Evolutionary conservation across 2,329 filamentous ascomycete genomes (phyloP).

Genomic region (Colletotrichum horii): DNA sequence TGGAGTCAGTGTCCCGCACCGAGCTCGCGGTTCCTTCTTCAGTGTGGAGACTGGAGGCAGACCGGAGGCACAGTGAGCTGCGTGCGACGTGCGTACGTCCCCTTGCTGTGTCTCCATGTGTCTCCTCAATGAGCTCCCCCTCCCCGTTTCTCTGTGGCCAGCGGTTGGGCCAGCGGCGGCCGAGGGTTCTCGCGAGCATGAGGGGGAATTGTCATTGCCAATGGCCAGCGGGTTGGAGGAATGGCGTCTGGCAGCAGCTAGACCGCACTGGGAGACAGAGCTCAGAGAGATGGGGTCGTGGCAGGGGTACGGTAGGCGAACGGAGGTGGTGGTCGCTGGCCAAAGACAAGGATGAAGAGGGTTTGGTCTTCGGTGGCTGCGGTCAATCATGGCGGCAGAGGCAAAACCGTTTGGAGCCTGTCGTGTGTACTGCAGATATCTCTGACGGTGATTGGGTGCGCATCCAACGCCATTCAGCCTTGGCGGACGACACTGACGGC

Average conservation of each 20-base stretch:
- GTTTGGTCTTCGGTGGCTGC: background rate
- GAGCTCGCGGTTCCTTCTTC: background rate
- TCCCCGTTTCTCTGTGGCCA: background rate
- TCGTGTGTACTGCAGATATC: background rate
- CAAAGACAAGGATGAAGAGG: background rate
- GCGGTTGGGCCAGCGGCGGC: background rate
- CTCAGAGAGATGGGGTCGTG: background rate
- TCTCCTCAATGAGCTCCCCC: background rate
- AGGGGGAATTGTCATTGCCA: background rate
- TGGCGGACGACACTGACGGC: slow-evolving; percentile 5
- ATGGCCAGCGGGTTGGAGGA: background rate
- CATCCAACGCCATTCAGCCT: slow-evolving; percentile 9
- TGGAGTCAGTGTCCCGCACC: slow-evolving; percentile 3
- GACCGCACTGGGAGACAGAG: background rate
- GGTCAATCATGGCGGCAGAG: background rate
- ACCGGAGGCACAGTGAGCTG: background rate
- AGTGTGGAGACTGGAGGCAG: background rate
- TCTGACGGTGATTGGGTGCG: background rate
- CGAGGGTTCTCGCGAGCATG: background rate
- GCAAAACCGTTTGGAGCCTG: background rate
- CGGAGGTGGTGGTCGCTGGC: background rate
- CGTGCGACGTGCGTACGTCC: background rate
- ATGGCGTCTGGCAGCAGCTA: background rate
- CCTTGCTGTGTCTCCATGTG: background rate
- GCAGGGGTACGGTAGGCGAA: background rate